Evolutionary conservation across 495 filamentous ascomycete species (phyloP), one percentile per base, ranked within the genome.

Genomic region (Neurospora terricola): DNA sequence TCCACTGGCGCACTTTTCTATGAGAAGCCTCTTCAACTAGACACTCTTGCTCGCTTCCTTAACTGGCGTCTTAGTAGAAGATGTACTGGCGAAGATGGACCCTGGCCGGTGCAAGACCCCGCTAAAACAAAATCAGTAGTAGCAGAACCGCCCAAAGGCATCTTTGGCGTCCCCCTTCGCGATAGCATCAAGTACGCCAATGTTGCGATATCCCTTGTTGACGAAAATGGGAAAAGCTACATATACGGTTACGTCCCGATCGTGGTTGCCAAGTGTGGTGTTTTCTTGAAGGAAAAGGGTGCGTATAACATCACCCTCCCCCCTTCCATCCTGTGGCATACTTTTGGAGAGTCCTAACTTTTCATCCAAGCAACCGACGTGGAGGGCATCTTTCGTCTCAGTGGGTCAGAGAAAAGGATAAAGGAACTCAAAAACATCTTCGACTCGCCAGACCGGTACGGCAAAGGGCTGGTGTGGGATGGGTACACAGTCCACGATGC

Each of bases 211-310:
- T 98, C 94, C 70, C 88, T 99, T 39, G 92, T 93, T 74, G 93
- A 98, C 80, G 91, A 92, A 70, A 88, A 94, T 71, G 96, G 95
- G 18, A 89, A 94, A 78, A 97, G 94, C 81, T 98, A 96, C 80
- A 97, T 98, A 36, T 99, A 99, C 81, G 96, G 96, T 76, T 99
- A 99, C 80, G 94, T 99, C 6, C 96, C 96, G 11, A 98, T 99
- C 75, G 95, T 99, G 68, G 95, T 99, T 45, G 96, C 96, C 5
- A 99, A 99, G 82, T 99, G 96, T 81, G 96, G 96, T 69, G 94
- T 99, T 2, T 99, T 93, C 77, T 82, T 99, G 75, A 99, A 99
- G 80, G 96, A 99, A 81, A 98, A 97, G 90, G 96, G 96, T 97
- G 78, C 75, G 88, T 85, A 48, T 72, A 75, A 7, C 62, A 38